Evolutionary conservation across 805 yeast species (phyloP), one percentile per base, ranked within the genome.

Genomic region (Starmerella ratchasimensis): DNA sequence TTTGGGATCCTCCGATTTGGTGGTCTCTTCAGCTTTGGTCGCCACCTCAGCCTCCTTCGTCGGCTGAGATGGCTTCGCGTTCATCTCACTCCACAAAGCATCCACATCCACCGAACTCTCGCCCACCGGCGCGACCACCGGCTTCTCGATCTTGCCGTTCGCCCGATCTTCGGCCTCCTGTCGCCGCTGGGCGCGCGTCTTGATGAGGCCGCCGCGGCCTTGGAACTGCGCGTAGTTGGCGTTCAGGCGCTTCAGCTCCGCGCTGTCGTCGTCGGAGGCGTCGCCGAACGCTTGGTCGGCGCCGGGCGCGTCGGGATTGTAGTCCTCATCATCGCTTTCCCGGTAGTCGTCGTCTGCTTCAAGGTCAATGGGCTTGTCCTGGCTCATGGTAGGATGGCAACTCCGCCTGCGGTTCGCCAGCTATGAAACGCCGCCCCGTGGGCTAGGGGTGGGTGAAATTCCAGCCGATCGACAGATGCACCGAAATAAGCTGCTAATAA

Each of bases 131-230:
- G 30, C 23, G 2, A 35, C 19, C 11, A 36, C 19, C 28, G 26
- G 23, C 20, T 20, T n/a, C 24, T 24, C 27, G 14, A 30, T 18
- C 9, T 7, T 22, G 21, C 22, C 18, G 20, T 17, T 20, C 6
- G 27, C 13, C 13, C 30, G 28, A 13, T 51, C 37, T 47, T 50
- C 43, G 44, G 54, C 45, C 43, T 55, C 42, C 24, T 32, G 38
- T 21, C 58, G 59, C 33, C 79, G 57, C 45, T 76, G 88, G 17
- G 71, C 65, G 46, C 94, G 64, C 0, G 93, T 81, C 49, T 72
- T 71, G 25, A 81, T 68, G 37, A 76, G 65, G 0, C 83, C 78
- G n/a, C 77, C 79, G 11, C 62, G 51, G 51, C 72, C 70, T 43
- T 72, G 80, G 5, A 78, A 69, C 3, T 58, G 58, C 5, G 69